Evolutionary conservation across 164 flowering plant species (phyloP), one percentile per base, ranked within the genome.

Genomic region (Nymphaea thermarum): DNA sequence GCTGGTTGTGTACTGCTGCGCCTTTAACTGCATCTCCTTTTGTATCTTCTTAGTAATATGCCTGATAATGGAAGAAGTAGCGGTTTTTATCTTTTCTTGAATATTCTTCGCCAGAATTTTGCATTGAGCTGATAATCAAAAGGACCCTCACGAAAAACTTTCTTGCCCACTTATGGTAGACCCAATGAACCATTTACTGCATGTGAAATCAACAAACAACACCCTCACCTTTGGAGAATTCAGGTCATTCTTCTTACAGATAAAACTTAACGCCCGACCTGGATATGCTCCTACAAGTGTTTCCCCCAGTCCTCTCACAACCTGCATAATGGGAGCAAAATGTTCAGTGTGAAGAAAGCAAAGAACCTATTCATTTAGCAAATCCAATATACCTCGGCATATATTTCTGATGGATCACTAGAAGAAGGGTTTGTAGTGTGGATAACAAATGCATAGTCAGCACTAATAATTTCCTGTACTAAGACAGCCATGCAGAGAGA

Each of bases 231-330:
- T 80, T 55, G 99, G 96, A 70, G 97, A 81, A 73, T 80, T 59
- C 42, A 90, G 87, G 70, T 87, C 75, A 67, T 67, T 79, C 75
- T 94, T 91, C 82, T 88, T 90, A 82, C 85, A 86, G 73, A 88
- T 72, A 75, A 89, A 94, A 77, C 97, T 94, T 79, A 91, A 70
- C 64, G 99, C 95, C 71, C 99, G 95, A 14, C 99, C 99, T 6
- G 99, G 97, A 76, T 94, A 94, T 63, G 99, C 99, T 80, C 99
- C 99, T 43, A 94, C 99, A 11, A 94, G 80, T 44, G 99, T 94
- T 85, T 94, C 99, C 66, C 99, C 99, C 42, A 94, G 96, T 69
- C 99, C 99, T 77, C 82, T 88, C 60, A 94, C 99, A 70, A 94
- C 97, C 99, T 92, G 70, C 41, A 57, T 62, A 53, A 41, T 44